Evolutionary conservation across 345 rosid species (phyloP), one percentile per base, ranked within the genome.

Genomic region (Citrus australasica): DNA sequence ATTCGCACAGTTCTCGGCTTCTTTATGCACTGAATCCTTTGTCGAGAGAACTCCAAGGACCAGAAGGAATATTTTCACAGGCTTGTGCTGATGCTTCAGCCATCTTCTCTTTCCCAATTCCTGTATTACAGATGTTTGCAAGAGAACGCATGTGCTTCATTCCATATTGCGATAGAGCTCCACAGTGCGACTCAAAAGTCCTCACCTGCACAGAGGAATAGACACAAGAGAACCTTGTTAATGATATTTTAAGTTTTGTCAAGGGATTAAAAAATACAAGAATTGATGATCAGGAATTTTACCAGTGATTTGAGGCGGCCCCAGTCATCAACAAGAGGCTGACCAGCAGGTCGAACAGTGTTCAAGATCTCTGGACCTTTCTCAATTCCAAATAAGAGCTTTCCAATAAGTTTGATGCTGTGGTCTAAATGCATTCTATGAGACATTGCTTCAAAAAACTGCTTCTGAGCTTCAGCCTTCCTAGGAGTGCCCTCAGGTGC

Each of bases 281-380:
- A 64, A 42, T 28, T 27, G n/a, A 25, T n/a, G 30, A 38, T 46
- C 22, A n/a, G 48, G 33, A 66, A 22, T 22, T 35, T 79, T 89
- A 96, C 99, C 95, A 86, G 58, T 71, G 83, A 82, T 87, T 86
- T 94, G 24, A 94, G 97, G 90, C 99, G 94, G 62, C 69, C 81
- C 99, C 99, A 97, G 85, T 97, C 97, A 85, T 97, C 97, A 2
- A 91, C 99, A 37, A 97, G 95, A 58, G 99, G 98, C 77, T 92
- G 86, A 8, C 98, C 97, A 60, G 92, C 87, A 63, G 92, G 79
- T 60, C 97, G 90, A 74, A 94, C 85, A 24, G 84, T 24, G 60
- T 77, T 86, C 79, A 94, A 79, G 77, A 94, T 88, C 80, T 86
- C 87, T 4, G 97, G 82, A 53, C 91, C 95, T 78, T 84, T 89